Base-by-base conservation (phyloP, 345 rosid species). In the Draba incana region DNA sequence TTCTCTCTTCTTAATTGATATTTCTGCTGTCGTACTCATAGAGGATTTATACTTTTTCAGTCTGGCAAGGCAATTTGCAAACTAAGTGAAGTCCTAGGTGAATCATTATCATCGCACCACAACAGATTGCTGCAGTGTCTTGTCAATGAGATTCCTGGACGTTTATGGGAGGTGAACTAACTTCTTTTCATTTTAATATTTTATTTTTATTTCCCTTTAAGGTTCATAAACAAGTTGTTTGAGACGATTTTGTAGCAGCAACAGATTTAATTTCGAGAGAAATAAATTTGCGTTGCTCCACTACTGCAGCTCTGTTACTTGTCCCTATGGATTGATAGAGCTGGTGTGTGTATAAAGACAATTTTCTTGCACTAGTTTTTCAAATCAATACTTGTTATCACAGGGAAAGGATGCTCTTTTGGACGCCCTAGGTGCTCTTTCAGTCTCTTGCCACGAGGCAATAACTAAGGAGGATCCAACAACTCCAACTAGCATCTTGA, bases 371-470 rank as follows among this genome's bases (percentile, higher is more conserved):
- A 48, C 37, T 71, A 49, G 35, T 44, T 69, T 71, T 60, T 42
- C 50, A 43, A 58, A 42, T 37, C 68, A 30, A 53, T 78, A 43
- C 33, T 65, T 66, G 30, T 58, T 10, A 52, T 35, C 38, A 53
- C 85, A 93, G 97, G 98, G 98, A 64, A 93, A 93, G 79, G 96
- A 93, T 70, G 77, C 90, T 69, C 83, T 93, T 69, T 71, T 93
- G 73, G 72, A 77, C 75, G 98, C 97, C 57, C 57, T 90, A 31
- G 92, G 96, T 70, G 85, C 94, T 70, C 83, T 93, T 66, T 85
- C 83, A 31, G 81, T 77, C 45, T 72, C 96, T 50, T 90, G 97
- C 88, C 96, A 86, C 60, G 76, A 85, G 77, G 89, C 84, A 53
- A 90, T 93, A 68, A 57, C 80, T 35, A 57, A 78, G 1, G 89